Base-by-base conservation (phyloP, 2,329 filamentous ascomycete species). In the Mycosphaerella sp. region DNA sequence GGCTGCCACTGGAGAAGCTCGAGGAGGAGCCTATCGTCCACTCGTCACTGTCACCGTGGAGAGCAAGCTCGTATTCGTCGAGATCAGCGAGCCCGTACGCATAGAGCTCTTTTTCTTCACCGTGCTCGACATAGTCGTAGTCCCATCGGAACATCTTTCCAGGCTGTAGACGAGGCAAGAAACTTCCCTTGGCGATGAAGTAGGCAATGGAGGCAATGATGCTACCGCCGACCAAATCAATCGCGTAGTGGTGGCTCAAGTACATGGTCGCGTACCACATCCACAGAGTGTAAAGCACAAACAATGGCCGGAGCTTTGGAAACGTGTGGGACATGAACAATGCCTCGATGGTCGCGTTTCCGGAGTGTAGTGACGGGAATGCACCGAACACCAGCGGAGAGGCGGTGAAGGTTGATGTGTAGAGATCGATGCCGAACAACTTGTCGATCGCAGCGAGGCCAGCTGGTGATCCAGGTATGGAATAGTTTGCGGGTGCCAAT, bases 241-340 rank as follows among this genome's bases (percentile, higher is more conserved):
- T 87, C 32, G 91, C 92, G 69, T 97, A 97, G 75, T 97, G 92
- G 73, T 97, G 92, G 66, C 89, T 95, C 49, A 97, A 81, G 69
- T 97, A 96, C 89, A 97, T 95, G 63, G 92, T 97, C 10, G 91
- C 87, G 90, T 92, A 97, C 88, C 90, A 96, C 66, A 96, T 84
- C 92, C 92, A 96, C 68, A 87, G 80, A 43, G 87, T 86, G 72
- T 96, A 97, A 60, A 81, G 78, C 59, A 91, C 80, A 73, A 95
- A 95, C 50, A 93, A 73, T 10, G 85, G 83, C 62, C 87, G 84
- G 62, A 95, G 80, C 57, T 82, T 83, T 4, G 92, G 92, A 77
- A 97, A 96, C 69, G 88, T 84, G 72, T 95, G 86, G 72, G 86
- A 88, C 84, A 97, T 87, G 77, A 96, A 95, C 12, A 96, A 79